These are phyloP conservation scores for Ballota nigra DNA, from an alignment of 257 asterid genomes.

Conservation along the genomic window DNA sequence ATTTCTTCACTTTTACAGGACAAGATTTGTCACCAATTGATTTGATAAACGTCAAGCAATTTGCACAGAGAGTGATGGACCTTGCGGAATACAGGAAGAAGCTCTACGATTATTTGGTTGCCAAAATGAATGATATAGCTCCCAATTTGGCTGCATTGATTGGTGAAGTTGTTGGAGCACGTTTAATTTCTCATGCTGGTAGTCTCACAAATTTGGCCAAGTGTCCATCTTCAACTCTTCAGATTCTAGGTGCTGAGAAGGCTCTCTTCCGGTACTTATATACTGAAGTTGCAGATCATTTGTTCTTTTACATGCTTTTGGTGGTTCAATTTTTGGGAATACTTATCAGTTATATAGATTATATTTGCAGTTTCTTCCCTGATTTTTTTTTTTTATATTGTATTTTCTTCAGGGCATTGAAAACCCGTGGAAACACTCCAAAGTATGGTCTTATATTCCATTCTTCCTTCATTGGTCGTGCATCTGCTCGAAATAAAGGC, in stretches of 20 bases:
- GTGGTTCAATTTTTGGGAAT: background rate
- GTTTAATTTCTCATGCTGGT: constrained; percentile 97
- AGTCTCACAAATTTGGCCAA: constrained; percentile 95
- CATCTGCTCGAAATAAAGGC: constrained; percentile 87
- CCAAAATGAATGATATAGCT: constrained; percentile 93
- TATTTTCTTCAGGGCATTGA: constrained; percentile 66
- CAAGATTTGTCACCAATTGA: constrained; percentile 90
- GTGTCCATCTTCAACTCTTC: constrained; percentile 96
- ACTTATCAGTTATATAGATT: background rate
- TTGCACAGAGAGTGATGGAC: constrained; percentile 92
- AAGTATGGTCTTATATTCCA: constrained; percentile 97
- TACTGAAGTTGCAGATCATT: background rate
- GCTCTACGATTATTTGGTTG: constrained; percentile 79
- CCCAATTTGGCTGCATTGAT: constrained; percentile 94
- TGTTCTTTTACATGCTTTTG: background rate
- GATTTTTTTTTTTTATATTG: constrained; percentile 1
- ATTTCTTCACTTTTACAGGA: constrained; percentile 45
- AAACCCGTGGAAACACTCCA: constrained; percentile 94
- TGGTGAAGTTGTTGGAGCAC: constrained; percentile 99
- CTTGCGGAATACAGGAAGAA: constrained; percentile 92
- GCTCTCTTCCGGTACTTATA: constrained; percentile 89
- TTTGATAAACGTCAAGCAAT: constrained; percentile 83
- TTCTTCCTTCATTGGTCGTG: constrained; percentile 98
- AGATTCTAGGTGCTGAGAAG: constrained; percentile 98
- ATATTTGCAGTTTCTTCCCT: background rate